phyloP scores from a whole-genome alignment of 805 yeast genomes.

The Starmerella sp. region DNA sequence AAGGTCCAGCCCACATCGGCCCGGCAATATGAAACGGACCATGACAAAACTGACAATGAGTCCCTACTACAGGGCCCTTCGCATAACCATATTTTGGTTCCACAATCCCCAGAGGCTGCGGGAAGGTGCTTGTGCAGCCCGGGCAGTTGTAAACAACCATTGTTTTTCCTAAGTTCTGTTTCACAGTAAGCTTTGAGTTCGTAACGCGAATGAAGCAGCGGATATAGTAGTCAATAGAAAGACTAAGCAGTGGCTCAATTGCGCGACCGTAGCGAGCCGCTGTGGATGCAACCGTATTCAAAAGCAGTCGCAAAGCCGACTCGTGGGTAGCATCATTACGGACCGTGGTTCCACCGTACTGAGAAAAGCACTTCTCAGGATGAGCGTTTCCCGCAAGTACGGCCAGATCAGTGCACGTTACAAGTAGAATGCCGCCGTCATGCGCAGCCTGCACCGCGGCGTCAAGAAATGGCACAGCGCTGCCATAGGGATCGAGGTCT shows the following conservation, averaged over 20 bases:
- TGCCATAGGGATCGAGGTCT: constrained; percentile 95
- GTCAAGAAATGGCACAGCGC: constrained; percentile 92
- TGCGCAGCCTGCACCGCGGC: constrained; percentile 75
- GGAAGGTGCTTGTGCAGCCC: constrained; percentile 66
- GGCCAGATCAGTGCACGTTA: constrained; percentile 93
- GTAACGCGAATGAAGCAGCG: constrained; percentile 71
- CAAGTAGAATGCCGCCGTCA: constrained; percentile 74
- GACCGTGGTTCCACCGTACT: constrained; percentile 85
- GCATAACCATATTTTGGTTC: constrained; percentile 49
- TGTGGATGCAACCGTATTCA: constrained; percentile 60
- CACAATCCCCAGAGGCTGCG: constrained; percentile 65
- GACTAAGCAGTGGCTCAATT: constrained; percentile 74
- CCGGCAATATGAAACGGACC: constrained; percentile 71
- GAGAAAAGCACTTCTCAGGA: constrained; percentile 92
- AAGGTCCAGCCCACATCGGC: constrained; percentile 86
- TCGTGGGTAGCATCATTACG: constrained; percentile 86
- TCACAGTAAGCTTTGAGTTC: constrained; percentile 71
- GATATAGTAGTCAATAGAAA: constrained; percentile 88
- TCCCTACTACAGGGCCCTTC: constrained; percentile 50
- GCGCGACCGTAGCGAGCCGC: constrained; percentile 85
- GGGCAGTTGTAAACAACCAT: constrained; percentile 74
- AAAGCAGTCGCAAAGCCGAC: constrained; percentile 75
- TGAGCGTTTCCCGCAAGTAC: constrained; percentile 92
- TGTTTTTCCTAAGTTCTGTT: constrained; percentile 62
- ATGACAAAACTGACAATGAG: constrained; percentile 60